Conservation (phyloP, 106 monocot genomes). For the Amphibolis antarctica region DNA sequence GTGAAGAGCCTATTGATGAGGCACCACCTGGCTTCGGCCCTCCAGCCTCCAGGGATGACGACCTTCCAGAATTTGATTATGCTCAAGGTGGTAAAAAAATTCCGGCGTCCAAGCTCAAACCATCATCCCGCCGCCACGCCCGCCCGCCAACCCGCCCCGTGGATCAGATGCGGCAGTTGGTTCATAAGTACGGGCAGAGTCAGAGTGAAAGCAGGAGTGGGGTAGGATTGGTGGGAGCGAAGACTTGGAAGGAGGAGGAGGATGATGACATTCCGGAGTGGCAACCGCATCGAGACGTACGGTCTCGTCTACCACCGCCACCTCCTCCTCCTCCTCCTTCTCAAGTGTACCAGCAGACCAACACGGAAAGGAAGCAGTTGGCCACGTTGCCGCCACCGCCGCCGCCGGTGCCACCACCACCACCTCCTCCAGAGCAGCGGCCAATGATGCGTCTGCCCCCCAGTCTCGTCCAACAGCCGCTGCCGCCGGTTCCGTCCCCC, state of each 20-base stretch:
- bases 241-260: constrained; percentile 42
- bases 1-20: constrained; percentile 38
- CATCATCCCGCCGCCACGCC: neutral
- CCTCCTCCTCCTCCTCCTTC: constrained; percentile 7
- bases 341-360: constrained; percentile 12
- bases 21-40: constrained; percentile 89
- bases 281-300: constrained; percentile 30
- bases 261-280: constrained; percentile 74
- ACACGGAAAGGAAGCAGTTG: constrained; percentile 14
- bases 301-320: constrained; percentile 9
- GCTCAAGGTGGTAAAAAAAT: neutral
- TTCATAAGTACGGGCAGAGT: constrained; percentile 59
- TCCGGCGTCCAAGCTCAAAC: constrained; percentile 4
- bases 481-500: neutral
- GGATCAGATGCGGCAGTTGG: constrained; percentile 56
- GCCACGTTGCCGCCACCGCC: neutral
- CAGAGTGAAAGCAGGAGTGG: constrained; percentile 18
- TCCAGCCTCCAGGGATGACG: constrained; percentile 36
- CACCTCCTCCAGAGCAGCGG: neutral
- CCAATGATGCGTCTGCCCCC: neutral
- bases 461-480: constrained; percentile 1
- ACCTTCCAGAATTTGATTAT: constrained; percentile 87
- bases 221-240: constrained; percentile 1
- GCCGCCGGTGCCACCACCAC: neutral
- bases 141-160: constrained; percentile 18